These are phyloP conservation scores for Lentinula raphanica DNA, from an alignment of 768 basidiomycete genomes.

Conservation along the genomic window DNA sequence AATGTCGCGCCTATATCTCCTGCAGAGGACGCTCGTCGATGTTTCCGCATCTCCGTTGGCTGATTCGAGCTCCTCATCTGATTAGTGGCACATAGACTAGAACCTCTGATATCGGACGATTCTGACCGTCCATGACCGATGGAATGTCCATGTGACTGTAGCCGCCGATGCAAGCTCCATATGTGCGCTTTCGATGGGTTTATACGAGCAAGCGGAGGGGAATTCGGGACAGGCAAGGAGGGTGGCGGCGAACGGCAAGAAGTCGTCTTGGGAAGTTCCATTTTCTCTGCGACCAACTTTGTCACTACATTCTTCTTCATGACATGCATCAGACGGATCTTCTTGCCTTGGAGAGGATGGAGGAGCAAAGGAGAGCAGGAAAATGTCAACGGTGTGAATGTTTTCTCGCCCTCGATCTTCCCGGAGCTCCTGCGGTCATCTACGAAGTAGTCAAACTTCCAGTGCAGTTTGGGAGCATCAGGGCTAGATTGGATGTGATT, in stretches of 20 bases:
- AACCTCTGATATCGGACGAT: background rate
- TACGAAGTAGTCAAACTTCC: slow-evolving; percentile 80
- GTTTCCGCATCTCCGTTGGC: slow-evolving; percentile 14
- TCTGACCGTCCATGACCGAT: background rate
- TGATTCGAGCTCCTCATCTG: background rate
- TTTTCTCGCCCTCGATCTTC: slow-evolving; percentile 63
- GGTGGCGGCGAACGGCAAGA: background rate
- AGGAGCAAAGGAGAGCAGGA: slow-evolving; percentile 65
- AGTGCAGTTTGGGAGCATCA: slow-evolving; percentile 43
- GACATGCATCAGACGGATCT: slow-evolving; percentile 62
- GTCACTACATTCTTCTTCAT: slow-evolving; percentile 63
- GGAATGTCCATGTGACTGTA: slow-evolving; percentile 19
- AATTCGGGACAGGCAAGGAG: background rate
- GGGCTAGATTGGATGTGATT: slow-evolving; percentile 12
- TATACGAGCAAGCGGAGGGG: background rate
- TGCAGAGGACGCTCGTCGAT: slow-evolving; percentile 44
- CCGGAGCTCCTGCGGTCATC: slow-evolving; percentile 46
- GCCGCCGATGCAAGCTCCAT: slow-evolving; percentile 24
- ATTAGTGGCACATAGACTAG: background rate
- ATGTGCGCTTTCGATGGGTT: background rate
- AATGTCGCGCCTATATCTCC: slow-evolving; percentile 26
- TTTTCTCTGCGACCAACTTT: slow-evolving; percentile 61
- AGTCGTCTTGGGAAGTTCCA: slow-evolving; percentile 37
- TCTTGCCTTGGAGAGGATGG: slow-evolving; percentile 31
- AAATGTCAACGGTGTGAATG: slow-evolving; percentile 67